Conservation (phyloP, 139 green algal genomes). For the Edaphochlamys debaryana region DNA sequence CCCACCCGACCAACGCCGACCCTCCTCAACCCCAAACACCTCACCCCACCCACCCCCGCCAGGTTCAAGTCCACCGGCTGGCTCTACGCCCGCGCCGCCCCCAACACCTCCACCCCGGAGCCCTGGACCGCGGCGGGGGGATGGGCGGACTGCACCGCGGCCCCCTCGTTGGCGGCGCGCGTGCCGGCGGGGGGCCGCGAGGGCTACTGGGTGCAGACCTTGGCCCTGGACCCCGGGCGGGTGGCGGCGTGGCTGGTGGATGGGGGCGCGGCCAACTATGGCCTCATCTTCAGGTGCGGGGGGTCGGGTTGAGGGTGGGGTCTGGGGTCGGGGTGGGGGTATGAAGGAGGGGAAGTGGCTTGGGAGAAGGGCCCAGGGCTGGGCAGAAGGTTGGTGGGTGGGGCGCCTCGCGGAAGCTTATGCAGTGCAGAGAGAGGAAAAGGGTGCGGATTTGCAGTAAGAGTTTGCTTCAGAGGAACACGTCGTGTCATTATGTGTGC, state of each 20-base stretch:
- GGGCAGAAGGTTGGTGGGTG: neutral
- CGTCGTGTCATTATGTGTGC: neutral
- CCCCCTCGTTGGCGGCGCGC: neutral
- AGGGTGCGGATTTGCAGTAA: too few relatives aligned
- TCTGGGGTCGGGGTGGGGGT: too few relatives aligned
- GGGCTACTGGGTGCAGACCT: neutral
- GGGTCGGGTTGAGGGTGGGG: neutral
- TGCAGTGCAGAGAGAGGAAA: too few relatives aligned
- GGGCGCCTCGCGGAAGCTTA: too few relatives aligned
- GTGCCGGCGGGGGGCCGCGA: neutral
- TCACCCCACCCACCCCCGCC: neutral
- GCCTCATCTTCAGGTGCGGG: conserved; percentile 33
- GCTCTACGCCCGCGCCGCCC: conserved; percentile 13
- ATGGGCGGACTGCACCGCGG: conserved; percentile 14
- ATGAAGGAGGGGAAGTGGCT: neutral
- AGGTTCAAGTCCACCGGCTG: conserved; percentile 35
- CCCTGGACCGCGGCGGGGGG: conserved; percentile 12
- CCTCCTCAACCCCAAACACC: neutral
- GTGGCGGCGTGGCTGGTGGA: conserved; percentile 1
- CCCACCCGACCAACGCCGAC: neutral
- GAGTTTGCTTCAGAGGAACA: neutral
- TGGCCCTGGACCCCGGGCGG: neutral
- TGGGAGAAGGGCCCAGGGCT: too few relatives aligned
- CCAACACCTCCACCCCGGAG: neutral
- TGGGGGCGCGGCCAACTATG: conserved; percentile 28